Evolutionary conservation across 352 stramenopile genomes (phyloP).

Genomic region (Globisporangium spiculum): DNA sequence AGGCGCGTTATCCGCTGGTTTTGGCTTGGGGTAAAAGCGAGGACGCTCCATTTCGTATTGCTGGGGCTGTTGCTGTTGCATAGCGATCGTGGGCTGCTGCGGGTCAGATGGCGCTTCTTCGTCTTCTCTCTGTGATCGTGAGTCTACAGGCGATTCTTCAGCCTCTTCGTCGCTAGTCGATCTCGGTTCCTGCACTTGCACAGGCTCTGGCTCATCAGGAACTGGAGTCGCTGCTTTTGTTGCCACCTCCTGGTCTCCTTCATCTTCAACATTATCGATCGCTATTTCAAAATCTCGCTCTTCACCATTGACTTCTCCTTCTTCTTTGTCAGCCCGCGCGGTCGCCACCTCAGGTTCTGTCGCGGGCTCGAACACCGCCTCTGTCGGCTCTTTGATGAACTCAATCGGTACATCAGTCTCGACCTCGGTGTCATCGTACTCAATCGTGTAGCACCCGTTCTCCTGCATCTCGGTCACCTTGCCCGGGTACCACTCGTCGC

Average conservation of each 20-base stretch:
- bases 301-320: neutral
- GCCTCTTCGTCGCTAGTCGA: neutral
- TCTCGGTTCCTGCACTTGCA: neutral
- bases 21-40: slow-evolving; percentile 12
- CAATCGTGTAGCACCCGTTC: slow-evolving; percentile 64
- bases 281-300: neutral
- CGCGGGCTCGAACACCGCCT: slow-evolving; percentile 5
- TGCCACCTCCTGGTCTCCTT: neutral
- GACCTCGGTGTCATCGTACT: slow-evolving; percentile 82
- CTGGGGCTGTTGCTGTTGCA: neutral
- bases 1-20: neutral
- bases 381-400: slow-evolving; percentile 42
- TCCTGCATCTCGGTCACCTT: slow-evolving; percentile 60
- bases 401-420: slow-evolving; percentile 52
- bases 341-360: neutral
- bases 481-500: slow-evolving; percentile 69
- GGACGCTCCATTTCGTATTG: slow-evolving; percentile 12
- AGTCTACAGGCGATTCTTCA: neutral
- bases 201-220: neutral
- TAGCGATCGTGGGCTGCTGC: neutral
- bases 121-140: neutral
- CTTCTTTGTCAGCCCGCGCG: neutral
- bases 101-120: neutral
- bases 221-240: neutral
- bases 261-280: neutral